Evolutionary conservation across 257 asterid genomes (phyloP).

Genomic region (Solanum neorickii): DNA sequence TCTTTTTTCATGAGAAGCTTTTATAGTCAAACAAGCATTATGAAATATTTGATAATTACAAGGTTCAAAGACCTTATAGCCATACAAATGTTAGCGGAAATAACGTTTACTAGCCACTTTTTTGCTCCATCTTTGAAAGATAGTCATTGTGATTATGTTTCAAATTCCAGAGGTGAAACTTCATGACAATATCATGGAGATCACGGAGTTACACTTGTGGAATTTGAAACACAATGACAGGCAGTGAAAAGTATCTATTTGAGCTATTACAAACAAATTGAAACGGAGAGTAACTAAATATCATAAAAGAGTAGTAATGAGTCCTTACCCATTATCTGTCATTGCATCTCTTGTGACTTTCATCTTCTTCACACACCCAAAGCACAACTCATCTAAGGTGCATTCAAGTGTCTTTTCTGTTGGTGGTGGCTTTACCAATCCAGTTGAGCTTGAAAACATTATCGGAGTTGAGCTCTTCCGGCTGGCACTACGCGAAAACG

Average conservation of each 20-base stretch:
- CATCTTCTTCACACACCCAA: constrained; percentile 58
- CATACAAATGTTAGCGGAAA: neutral
- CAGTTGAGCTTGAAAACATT: constrained; percentile 44
- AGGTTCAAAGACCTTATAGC: neutral
- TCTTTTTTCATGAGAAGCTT: neutral
- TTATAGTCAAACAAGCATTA: neutral
- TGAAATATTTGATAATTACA: neutral
- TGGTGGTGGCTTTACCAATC: constrained; percentile 45
- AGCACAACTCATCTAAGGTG: constrained; percentile 72
- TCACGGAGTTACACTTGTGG: neutral
- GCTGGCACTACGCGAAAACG: constrained; percentile 30
- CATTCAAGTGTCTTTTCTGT: constrained; percentile 51
- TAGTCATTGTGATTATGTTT: neutral
- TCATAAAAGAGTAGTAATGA: neutral
- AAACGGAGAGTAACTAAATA: neutral
- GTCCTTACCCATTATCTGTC: constrained; percentile 34
- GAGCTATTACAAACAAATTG: neutral
- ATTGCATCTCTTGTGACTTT: constrained; percentile 35
- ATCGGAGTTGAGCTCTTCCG: constrained; percentile 32
- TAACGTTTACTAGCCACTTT: neutral
- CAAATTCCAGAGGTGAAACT: neutral
- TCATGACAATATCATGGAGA: neutral
- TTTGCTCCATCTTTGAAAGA: neutral
- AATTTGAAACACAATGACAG: neutral
- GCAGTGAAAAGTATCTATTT: neutral